phyloP scores from a whole-genome alignment of 306 rosid genomes.

The Hippophae gyantsensis region DNA sequence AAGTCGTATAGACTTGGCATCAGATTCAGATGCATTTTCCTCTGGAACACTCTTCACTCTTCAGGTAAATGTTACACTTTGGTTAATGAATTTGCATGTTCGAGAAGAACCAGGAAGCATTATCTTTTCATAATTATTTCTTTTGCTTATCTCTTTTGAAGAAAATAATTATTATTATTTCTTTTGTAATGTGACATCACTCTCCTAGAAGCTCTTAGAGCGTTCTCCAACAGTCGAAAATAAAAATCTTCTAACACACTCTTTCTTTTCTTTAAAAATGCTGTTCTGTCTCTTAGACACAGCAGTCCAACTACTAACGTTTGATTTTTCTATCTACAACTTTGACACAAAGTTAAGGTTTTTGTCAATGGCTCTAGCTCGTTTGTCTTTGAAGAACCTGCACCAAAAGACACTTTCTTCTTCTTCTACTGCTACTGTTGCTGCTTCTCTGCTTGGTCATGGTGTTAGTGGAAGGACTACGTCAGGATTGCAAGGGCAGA shows the following conservation, averaged over 20 bases:
- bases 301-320: background rate
- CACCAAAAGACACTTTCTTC: conserved; percentile 35
- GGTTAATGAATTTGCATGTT: background rate
- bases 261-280: conserved; percentile 20
- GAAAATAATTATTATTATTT: background rate
- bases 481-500: conserved; percentile 18
- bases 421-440: conserved; percentile 8
- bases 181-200: conserved; percentile 2
- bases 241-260: background rate
- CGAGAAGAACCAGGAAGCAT: conserved; percentile 37
- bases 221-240: conserved; percentile 39
- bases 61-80: background rate
- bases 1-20: too few relatives aligned
- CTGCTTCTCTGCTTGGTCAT: conserved; percentile 13
- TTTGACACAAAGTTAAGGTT: background rate
- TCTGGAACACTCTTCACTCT: conserved; percentile 23
- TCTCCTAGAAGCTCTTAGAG: conserved; percentile 32
- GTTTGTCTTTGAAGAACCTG: conserved; percentile 48
- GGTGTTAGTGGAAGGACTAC: conserved; percentile 1
- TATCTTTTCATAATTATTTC: background rate
- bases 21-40: conserved; percentile 17
- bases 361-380: conserved; percentile 53
- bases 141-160: background rate
- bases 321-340: background rate
- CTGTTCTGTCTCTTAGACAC: background rate